These are phyloP conservation scores for Dipodascus geniculatus DNA, from an alignment of 805 yeast genomes.

Conservation along the genomic window DNA sequence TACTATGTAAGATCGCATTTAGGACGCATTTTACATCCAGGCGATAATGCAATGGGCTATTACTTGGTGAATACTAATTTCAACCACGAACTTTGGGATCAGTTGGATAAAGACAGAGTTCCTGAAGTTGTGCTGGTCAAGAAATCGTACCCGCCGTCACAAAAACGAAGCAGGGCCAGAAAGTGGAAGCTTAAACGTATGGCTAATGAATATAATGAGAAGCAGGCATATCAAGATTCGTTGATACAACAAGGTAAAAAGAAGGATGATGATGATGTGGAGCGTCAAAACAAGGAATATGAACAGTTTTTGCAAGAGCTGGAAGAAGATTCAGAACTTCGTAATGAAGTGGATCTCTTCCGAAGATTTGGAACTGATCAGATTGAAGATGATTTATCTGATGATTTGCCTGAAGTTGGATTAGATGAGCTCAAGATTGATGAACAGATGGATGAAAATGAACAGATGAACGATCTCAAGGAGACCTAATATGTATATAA, in stretches of 20 bases:
- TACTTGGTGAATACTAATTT: slow-evolving; percentile 75
- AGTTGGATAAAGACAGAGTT: slow-evolving; percentile 44
- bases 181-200: slow-evolving; percentile 90
- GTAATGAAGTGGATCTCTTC: neutral
- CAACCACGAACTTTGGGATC: slow-evolving; percentile 78
- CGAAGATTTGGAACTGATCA: neutral
- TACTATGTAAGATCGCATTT: slow-evolving; percentile 82
- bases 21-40: slow-evolving; percentile 92
- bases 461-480: neutral
- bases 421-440: neutral
- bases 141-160: slow-evolving; percentile 76
- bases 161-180: slow-evolving; percentile 64
- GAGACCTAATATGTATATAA: neutral
- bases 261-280: slow-evolving; percentile 22
- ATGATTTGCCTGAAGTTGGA: neutral
- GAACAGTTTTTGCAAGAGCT: slow-evolving; percentile 17
- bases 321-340: slow-evolving; percentile 17
- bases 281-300: slow-evolving; percentile 33
- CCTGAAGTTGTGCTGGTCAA: slow-evolving; percentile 85
- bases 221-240: slow-evolving; percentile 15
- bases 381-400: neutral
- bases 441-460: slow-evolving; percentile 2
- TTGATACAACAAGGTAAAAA: slow-evolving; percentile 18
- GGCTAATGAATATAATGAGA: slow-evolving; percentile 88
- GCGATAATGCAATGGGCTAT: slow-evolving; percentile 91